phyloP scores from a whole-genome alignment of 768 basidiomycete genomes.

The Boletus rubescentipes region DNA sequence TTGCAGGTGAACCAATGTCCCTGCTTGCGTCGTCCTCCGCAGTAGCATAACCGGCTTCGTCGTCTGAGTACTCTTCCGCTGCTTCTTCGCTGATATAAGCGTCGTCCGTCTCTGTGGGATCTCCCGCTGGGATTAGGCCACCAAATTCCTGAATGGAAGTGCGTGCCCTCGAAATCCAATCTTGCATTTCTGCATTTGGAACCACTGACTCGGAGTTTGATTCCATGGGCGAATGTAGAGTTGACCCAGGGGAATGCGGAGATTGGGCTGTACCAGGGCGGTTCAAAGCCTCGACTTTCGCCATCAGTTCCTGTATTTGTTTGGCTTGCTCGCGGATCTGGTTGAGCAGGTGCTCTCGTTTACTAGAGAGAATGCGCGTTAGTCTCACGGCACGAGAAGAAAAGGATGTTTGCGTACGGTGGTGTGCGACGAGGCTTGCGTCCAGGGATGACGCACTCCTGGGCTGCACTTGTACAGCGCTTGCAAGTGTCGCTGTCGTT shows the following conservation, averaged over 20 bases:
- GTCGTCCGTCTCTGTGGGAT: slow-evolving; percentile 49
- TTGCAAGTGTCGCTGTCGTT: slow-evolving; percentile 73
- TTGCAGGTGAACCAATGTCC: slow-evolving; percentile 31
- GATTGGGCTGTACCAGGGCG: slow-evolving; percentile 30
- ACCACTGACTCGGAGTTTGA: slow-evolving; percentile 30
- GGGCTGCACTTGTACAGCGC: slow-evolving; percentile 66
- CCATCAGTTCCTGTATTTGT: slow-evolving; percentile 71
- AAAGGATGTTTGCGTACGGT: slow-evolving; percentile 50
- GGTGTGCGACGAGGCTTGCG: slow-evolving; percentile 77
- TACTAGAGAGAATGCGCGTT: slow-evolving; percentile 40
- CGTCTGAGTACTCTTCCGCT: slow-evolving; percentile 35
- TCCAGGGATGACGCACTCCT: slow-evolving; percentile 81
- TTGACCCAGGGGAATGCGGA: slow-evolving; percentile 35
- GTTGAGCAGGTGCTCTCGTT: slow-evolving; percentile 76
- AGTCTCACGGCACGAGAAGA: not conserved
- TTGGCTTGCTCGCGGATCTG: slow-evolving; percentile 74
- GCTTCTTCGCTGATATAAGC: slow-evolving; percentile 37
- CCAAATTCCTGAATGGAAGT: slow-evolving; percentile 68
- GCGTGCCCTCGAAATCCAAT: slow-evolving; percentile 77
- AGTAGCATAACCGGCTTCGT: slow-evolving; percentile 33
- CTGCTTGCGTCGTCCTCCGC: slow-evolving; percentile 23
- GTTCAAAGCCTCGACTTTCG: slow-evolving; percentile 55
- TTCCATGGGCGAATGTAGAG: slow-evolving; percentile 29
- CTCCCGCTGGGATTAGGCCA: slow-evolving; percentile 61
- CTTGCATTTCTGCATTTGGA: slow-evolving; percentile 57